Conservation (phyloP, 768 basidiomycete genomes). For the Tubosaeta sp. region DNA sequence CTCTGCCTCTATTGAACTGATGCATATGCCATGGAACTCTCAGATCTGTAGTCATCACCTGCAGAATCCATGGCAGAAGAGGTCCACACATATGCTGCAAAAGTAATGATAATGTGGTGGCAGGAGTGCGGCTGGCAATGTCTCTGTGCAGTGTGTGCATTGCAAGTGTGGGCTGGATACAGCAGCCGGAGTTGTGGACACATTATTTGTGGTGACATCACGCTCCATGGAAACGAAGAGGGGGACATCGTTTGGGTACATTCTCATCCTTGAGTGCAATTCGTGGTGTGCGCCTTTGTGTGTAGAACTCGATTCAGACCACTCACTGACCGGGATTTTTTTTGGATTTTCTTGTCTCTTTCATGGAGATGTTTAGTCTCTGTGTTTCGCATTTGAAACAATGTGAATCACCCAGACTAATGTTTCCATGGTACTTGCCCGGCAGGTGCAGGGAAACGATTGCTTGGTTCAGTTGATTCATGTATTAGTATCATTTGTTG, state of each 20-base stretch:
- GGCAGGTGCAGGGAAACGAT: no score
- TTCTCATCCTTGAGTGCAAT: slow-evolving; percentile 8
- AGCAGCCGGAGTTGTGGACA: neutral
- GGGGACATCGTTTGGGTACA: neutral
- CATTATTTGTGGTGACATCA: neutral
- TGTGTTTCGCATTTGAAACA: neutral
- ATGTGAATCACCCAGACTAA: neutral
- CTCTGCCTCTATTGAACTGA: neutral
- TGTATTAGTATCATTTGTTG: neutral
- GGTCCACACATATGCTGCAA: neutral
- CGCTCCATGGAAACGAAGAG: slow-evolving; percentile 11
- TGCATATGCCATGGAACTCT: neutral
- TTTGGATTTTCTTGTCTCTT: slow-evolving; percentile 13
- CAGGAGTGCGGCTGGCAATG: neutral
- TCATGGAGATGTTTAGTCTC: slow-evolving; percentile 11
- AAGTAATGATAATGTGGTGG: neutral
- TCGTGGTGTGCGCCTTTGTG: slow-evolving; percentile 13
- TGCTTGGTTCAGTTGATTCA: neutral
- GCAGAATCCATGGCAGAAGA: neutral
- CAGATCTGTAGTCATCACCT: neutral
- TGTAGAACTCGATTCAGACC: slow-evolving; percentile 15
- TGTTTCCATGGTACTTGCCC: neutral
- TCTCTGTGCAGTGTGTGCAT: neutral
- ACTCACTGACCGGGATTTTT: slow-evolving; percentile 14
- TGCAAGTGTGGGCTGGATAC: neutral